A percentile compares a stretch with the other conserved stretches of the same genome.
phyloP scores from a whole-genome alignment of 163 green algal genomes.

The Coccomyxa subellipsoidea region DNA sequence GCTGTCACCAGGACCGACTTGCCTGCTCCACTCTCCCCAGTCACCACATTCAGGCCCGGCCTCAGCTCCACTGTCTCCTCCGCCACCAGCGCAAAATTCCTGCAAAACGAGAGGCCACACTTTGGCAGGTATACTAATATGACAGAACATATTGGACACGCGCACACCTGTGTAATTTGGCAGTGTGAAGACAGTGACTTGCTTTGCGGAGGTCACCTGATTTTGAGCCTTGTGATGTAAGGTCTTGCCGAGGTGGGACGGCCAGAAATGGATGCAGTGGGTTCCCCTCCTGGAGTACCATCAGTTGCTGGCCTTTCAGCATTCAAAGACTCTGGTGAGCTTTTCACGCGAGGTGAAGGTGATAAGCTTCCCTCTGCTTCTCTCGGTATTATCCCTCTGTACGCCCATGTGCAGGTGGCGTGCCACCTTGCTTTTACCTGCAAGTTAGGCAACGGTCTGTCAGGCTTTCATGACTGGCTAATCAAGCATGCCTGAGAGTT shows the following conservation, averaged over 20 bases:
- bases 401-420: background rate
- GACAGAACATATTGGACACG: too few relatives aligned
- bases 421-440: background rate
- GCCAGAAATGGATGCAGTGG: background rate
- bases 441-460: too few relatives aligned
- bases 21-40: constrained; percentile 76
- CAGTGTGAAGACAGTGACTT: background rate
- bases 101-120: background rate
- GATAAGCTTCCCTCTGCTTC: background rate
- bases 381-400: background rate
- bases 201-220: background rate
- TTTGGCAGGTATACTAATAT: too few relatives aligned
- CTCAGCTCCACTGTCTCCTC: constrained; percentile 59
- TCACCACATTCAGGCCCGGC: constrained; percentile 80
- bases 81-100: constrained; percentile 81
- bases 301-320: background rate
- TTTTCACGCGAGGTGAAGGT: background rate
- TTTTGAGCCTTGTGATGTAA: background rate
- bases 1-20: constrained; percentile 69
- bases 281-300: background rate
- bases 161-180: too few relatives aligned
- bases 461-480: too few relatives aligned
- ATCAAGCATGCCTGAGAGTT: too few relatives aligned
- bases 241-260: background rate
- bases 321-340: background rate